These are phyloP conservation scores for Hypsizygus marmoreus DNA, from an alignment of 768 basidiomycete species.

Conservation along the genomic window DNA sequence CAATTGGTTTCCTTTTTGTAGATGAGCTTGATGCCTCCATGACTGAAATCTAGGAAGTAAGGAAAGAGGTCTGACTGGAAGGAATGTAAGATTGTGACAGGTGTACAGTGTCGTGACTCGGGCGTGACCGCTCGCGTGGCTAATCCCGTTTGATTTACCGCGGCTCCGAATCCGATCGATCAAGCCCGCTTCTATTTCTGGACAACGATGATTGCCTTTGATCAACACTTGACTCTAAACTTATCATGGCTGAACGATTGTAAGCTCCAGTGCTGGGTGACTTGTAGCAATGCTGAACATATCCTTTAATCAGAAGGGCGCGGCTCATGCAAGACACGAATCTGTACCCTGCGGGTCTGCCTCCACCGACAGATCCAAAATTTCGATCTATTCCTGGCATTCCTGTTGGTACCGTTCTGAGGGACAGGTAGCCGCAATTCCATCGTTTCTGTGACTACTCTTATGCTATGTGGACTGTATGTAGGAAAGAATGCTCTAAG, in stretches of 20 bases:
- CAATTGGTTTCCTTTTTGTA: constrained; percentile 63
- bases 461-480: neutral
- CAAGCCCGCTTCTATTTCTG: neutral
- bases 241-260: constrained; percentile 25
- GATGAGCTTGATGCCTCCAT: constrained; percentile 21
- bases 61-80: neutral
- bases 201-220: neutral
- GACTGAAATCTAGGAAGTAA: neutral
- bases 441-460: neutral
- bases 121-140: constrained; percentile 4
- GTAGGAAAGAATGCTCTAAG: constrained; percentile 26
- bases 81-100: no score
- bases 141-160: neutral
- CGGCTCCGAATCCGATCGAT: neutral
- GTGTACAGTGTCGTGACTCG: no score
- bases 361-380: constrained; percentile 17
- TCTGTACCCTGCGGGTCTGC: constrained; percentile 19
- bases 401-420: constrained; percentile 23
- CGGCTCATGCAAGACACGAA: constrained; percentile 19
- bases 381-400: constrained; percentile 23
- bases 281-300: neutral
- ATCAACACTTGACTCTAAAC: constrained; percentile 6
- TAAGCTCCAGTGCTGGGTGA: constrained; percentile 9
- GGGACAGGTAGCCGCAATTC: constrained; percentile 21
- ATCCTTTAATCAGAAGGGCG: constrained; percentile 15